These are phyloP conservation scores for Amaranthus hypochondriacus DNA, from an alignment of 148 eudicot species.

Conservation along the genomic window DNA sequence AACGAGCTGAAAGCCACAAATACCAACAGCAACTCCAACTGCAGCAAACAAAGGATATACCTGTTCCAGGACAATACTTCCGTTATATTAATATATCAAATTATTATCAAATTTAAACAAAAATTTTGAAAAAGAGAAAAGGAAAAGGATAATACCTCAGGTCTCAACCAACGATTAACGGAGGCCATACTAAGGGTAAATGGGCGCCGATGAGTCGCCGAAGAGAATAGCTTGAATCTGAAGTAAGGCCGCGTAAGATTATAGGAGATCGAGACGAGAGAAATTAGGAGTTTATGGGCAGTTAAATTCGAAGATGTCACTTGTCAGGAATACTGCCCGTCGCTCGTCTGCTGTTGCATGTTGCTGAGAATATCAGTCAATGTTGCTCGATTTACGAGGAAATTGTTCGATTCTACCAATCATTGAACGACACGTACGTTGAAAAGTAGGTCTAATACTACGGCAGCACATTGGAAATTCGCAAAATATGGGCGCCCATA, in stretches of 20 bases:
- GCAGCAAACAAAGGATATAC: constrained; percentile 40
- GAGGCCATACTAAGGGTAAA: constrained; percentile 19
- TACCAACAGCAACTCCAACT: constrained; percentile 42
- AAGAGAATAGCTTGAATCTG: not conserved
- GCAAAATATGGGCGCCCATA: not conserved
- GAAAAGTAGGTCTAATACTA: not conserved
- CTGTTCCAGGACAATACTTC: constrained; percentile 1
- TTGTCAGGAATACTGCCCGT: not conserved
- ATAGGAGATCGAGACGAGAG: not conserved
- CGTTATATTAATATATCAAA: too few species aligned
- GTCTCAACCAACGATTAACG: constrained; percentile 35
- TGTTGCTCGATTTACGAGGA: not conserved
- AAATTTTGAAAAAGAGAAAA: too few species aligned
- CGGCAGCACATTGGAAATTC: not conserved
- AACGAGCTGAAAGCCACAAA: constrained; percentile 32
- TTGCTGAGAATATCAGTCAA: not conserved
- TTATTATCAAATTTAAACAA: too few species aligned
- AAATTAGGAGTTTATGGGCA: not conserved
- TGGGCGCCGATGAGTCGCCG: not conserved
- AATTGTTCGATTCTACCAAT: constrained; percentile 11
- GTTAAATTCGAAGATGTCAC: not conserved
- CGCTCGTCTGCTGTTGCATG: not conserved
- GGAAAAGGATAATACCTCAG: constrained; percentile 23
- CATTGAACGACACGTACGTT: not conserved
- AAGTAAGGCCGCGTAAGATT: not conserved